Percentiles rank a stretch among this genome's conserved stretches.
Evolutionary conservation across 495 filamentous ascomycete genomes (phyloP).

Genomic region (Glonium stellatum): DNA sequence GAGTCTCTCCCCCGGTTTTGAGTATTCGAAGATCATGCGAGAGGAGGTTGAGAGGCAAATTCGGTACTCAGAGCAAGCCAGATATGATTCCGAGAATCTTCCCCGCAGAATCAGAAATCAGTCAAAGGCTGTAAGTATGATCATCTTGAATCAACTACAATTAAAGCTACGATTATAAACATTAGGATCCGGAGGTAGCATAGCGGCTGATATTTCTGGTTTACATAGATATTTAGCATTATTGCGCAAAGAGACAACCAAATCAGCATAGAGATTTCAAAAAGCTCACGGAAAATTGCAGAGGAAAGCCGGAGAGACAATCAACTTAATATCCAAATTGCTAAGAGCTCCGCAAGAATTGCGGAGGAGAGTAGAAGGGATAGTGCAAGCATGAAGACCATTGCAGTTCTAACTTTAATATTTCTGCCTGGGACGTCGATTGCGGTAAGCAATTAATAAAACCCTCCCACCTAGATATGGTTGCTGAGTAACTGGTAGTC

Average conservation of each 20-base stretch:
- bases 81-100: constrained; percentile 19
- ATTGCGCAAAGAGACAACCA: constrained; percentile 27
- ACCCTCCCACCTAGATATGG: not conserved
- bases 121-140: constrained; percentile 18
- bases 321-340: constrained; percentile 1
- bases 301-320: constrained; percentile 28
- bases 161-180: not conserved
- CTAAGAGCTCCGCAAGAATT: not conserved
- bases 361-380: not conserved
- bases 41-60: constrained; percentile 28
- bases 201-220: constrained; percentile 1
- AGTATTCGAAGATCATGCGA: constrained; percentile 21
- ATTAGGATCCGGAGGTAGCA: not conserved
- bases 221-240: constrained; percentile 24
- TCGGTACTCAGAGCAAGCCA: constrained; percentile 23
- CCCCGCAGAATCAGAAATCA: constrained; percentile 26
- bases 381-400: not conserved
- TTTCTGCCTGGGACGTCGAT: not conserved
- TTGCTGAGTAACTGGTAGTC: not conserved
- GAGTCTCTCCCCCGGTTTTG: too few species aligned
- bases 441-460: not conserved
- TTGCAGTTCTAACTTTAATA: not conserved
- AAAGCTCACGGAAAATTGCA: constrained; percentile 25
- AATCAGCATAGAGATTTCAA: constrained; percentile 26
- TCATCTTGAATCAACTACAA: not conserved